Base-by-base conservation (phyloP, 2,329 filamentous ascomycete species). In the Bertia moriformis region DNA sequence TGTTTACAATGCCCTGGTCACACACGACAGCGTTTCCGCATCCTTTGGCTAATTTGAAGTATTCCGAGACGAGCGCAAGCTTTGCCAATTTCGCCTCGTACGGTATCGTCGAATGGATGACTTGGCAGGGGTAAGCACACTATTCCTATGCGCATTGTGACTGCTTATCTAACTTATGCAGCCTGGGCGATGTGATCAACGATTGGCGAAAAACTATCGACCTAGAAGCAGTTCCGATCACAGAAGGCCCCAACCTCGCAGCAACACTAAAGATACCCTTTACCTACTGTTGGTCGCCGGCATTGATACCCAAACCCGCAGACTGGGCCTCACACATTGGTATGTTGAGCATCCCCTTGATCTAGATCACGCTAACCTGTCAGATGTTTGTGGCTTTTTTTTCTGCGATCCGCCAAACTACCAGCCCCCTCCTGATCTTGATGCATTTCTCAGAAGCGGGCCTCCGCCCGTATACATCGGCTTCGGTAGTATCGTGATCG, bases 1-100 rank as follows among this genome's bases (percentile, higher is more conserved):
- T 81, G 73, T 82, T 82, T 52, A 82, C 78, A 58, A 71, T 71
- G 66, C 67, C 67, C 3, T 71, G 62, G 60, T 60, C 49, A 18
- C 51, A 48, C 4, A 69, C 66, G 2, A 49, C 44, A 22, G 56
- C 53, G 1, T 67, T 67, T 44, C 59, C 65, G 0, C 66, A 69
- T 49, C 67, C 67, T 0, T 46, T 71, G 38, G 65, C 66, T 0
- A 69, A 69, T 46, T 42, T 71, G 19, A 13, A 19, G 18, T n/a
- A 10, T 10, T 29, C 24, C 17, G 39, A 37, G 14, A 13, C 35
- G 19, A 59, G 62, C 37, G 45, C 47, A 2, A 45, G 46, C 1
- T 46, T 54, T 3, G 54, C 54, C 1, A 69, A 70, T 45, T 66
- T 55, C 44, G 45, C 66, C 2, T 62, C 58, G 1, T 70, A 69